Base-by-base conservation (phyloP, 208 protist genomes). In the Jaenimonas drosophilae region DNA sequence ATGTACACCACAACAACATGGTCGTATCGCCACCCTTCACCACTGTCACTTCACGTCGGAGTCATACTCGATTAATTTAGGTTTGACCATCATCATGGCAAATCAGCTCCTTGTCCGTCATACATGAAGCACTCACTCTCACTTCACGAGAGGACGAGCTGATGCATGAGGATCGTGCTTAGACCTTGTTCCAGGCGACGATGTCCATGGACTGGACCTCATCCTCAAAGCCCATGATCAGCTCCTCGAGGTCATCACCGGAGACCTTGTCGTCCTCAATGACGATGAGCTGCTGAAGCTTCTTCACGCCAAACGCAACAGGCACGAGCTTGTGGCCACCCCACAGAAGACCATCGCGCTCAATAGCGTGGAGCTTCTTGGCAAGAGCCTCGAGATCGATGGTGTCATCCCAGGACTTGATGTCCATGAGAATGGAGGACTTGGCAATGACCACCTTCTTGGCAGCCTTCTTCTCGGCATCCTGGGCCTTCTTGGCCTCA, bases 101-200 rank as follows among this genome's bases (percentile, higher is more conserved):
- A n/a, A n/a, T n/a, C n/a, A n/a, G n/a, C n/a, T n/a, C n/a, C n/a
- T n/a, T n/a, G n/a, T n/a, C n/a, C n/a, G n/a, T n/a, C n/a, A n/a
- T n/a, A n/a, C n/a, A n/a, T n/a, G n/a, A n/a, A n/a, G n/a, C n/a
- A n/a, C n/a, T n/a, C n/a, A n/a, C n/a, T n/a, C n/a, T n/a, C n/a
- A n/a, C n/a, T n/a, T n/a, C n/a, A n/a, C n/a, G n/a, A n/a, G n/a
- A n/a, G n/a, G n/a, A n/a, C n/a, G n/a, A n/a, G n/a, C n/a, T n/a
- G n/a, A n/a, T 16, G 19, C 6, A n/a, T 51, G 36, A 17, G 14
- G 31, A 34, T 9, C 31, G 31, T 21, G 14, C 25, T 95, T 95
- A 97, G 38, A 97, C 77, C 72, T 97, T 97, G 73, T 96, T 97
- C 88, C 94, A 97, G 42, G 92, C 85, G 28, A 88, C 87, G 64